phyloP scores from a whole-genome alignment of 176 grass and related monocot genomes.

The Juncus effusus region DNA sequence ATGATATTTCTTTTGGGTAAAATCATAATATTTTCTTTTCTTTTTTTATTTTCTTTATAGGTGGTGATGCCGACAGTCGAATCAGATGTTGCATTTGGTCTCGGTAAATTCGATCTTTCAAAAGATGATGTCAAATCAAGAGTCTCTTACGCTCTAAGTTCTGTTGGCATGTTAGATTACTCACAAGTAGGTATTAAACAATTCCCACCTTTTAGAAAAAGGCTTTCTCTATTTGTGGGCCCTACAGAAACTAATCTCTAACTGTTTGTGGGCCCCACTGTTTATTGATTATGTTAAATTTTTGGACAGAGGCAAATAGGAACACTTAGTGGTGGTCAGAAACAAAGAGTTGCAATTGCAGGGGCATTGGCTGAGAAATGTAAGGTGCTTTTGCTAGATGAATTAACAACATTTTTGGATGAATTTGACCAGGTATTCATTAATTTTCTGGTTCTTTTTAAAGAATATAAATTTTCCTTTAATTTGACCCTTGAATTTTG shows the following conservation, averaged over 20 bases:
- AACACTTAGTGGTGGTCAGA: constrained; percentile 93
- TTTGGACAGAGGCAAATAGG: constrained; percentile 78
- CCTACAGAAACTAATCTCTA: background rate
- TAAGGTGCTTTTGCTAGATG: constrained; percentile 79
- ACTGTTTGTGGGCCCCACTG: background rate
- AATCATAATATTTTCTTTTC: constrained; percentile 4
- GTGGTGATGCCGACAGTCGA: constrained; percentile 90
- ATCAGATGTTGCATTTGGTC: constrained; percentile 94
- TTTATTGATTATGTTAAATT: too few species aligned
- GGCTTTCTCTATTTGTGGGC: background rate
- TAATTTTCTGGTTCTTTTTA: background rate
- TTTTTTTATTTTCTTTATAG: constrained; percentile 31
- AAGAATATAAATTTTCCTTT: background rate
- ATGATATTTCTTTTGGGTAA: background rate
- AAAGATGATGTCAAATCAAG: constrained; percentile 66
- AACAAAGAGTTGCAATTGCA: constrained; percentile 92
- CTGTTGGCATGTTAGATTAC: constrained; percentile 77
- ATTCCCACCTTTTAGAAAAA: background rate
- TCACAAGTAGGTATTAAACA: constrained; percentile 58
- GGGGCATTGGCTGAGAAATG: constrained; percentile 92
- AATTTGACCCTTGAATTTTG: background rate
- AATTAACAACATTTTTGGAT: constrained; percentile 92
- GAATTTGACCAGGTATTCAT: constrained; percentile 75
- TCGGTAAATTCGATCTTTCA: constrained; percentile 82
- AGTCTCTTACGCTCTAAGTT: constrained; percentile 64